phyloP scores from a whole-genome alignment of 306 rosid genomes.

The Cicer yamashitae region DNA sequence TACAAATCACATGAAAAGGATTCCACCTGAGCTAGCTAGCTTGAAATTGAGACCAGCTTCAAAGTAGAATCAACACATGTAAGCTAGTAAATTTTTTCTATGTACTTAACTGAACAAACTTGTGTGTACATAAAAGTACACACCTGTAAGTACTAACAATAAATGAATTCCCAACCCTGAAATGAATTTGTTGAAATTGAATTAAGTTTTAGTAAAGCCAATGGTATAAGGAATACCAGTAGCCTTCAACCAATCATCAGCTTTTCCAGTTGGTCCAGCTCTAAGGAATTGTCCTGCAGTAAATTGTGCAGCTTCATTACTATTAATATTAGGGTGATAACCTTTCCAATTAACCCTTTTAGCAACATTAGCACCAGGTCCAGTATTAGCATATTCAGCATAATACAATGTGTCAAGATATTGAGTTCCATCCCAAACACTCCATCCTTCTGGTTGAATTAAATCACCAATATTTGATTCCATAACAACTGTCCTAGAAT shows the following conservation, averaged over 20 bases:
- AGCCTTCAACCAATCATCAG: constrained; percentile 57
- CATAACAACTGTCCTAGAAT: constrained; percentile 62
- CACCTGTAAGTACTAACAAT: neutral
- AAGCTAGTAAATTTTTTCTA: neutral
- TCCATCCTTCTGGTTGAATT: constrained; percentile 54
- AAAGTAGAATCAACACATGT: constrained; percentile 11
- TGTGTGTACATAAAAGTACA: constrained; percentile 12
- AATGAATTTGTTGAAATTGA: neutral
- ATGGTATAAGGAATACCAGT: constrained; percentile 42
- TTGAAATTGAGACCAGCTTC: constrained; percentile 23
- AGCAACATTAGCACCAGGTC: constrained; percentile 60
- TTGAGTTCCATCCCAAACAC: constrained; percentile 51
- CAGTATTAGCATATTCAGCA: constrained; percentile 62
- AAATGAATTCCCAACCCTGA: neutral
- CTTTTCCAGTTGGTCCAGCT: constrained; percentile 40
- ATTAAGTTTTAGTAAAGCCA: constrained; percentile 34
- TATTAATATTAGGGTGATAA: constrained; percentile 44
- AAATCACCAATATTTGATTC: constrained; percentile 63
- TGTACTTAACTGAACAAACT: neutral
- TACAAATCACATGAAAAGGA: constrained; percentile 9
- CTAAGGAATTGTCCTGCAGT: constrained; percentile 51
- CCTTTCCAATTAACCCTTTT: constrained; percentile 65
- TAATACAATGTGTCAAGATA: constrained; percentile 55
- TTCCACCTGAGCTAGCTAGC: constrained; percentile 35
- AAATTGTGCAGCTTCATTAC: constrained; percentile 51